These are phyloP conservation scores for Aspergillus persii DNA, from an alignment of 2,329 filamentous ascomycete species.

Conservation along the genomic window DNA sequence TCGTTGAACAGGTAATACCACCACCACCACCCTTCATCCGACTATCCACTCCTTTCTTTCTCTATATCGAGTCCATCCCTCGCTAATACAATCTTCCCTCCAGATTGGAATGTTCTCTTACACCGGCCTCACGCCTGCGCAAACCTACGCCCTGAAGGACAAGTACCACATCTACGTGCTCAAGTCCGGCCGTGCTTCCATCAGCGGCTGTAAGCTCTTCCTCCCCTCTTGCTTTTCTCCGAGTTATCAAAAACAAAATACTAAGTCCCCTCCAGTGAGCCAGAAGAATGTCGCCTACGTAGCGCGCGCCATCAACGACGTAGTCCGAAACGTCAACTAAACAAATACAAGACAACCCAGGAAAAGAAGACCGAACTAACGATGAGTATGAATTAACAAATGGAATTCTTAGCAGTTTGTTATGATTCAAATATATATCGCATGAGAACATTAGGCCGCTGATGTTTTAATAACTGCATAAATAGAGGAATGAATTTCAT, in stretches of 20 bases:
- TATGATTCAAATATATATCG: too few relatives aligned
- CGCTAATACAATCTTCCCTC: not conserved
- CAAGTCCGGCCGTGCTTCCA: slow-evolving; percentile 40
- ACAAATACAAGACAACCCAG: not conserved
- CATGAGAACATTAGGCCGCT: too few relatives aligned
- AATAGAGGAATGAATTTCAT: too few relatives aligned
- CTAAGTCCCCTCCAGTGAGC: slow-evolving; percentile 29
- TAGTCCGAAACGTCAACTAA: slow-evolving; percentile 35
- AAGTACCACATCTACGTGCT: slow-evolving; percentile 46
- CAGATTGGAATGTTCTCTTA: slow-evolving; percentile 88
- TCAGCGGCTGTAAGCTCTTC: slow-evolving; percentile 37
- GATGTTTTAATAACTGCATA: too few relatives aligned
- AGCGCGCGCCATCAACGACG: slow-evolving; percentile 37
- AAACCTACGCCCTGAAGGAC: slow-evolving; percentile 43
- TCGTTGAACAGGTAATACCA: slow-evolving; percentile 78
- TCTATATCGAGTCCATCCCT: not conserved
- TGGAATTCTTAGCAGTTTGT: too few relatives aligned
- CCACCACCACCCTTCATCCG: not conserved
- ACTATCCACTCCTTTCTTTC: not conserved
- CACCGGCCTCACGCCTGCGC: slow-evolving; percentile 46
- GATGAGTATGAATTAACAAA: too few relatives aligned
- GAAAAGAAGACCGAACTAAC: not conserved
- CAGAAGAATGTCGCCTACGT: slow-evolving; percentile 41
- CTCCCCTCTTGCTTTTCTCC: not conserved
- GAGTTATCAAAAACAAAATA: not conserved